A percentile compares a stretch with the other conserved stretches of the same genome.
Conservation (phyloP, 495 filamentous ascomycete species). For the Articulospora tetracladia region DNA sequence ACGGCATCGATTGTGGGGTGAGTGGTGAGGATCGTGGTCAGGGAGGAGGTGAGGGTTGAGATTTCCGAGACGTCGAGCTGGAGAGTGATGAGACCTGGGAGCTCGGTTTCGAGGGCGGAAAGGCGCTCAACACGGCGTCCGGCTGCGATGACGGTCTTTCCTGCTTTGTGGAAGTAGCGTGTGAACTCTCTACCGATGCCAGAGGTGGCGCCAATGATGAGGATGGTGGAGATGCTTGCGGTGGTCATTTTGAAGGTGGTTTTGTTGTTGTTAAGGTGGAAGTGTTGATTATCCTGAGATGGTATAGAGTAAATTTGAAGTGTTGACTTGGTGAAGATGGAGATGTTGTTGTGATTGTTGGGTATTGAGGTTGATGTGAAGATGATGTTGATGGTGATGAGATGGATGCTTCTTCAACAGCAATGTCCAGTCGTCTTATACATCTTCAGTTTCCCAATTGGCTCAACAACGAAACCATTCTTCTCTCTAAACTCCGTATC, state of each 20-base stretch:
- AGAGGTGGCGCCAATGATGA: slow-evolving; percentile 42
- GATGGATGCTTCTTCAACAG: background rate
- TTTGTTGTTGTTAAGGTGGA: background rate
- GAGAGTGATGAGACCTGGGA: slow-evolving; percentile 30
- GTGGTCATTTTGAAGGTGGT: slow-evolving; percentile 15
- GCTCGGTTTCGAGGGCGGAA: slow-evolving; percentile 23
- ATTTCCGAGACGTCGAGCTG: slow-evolving; percentile 30
- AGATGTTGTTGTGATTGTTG: background rate
- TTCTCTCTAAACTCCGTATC: too few relatives aligned
- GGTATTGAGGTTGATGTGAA: background rate
- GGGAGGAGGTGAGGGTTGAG: slow-evolving; percentile 19
- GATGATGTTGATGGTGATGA: background rate
- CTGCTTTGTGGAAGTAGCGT: slow-evolving; percentile 34
- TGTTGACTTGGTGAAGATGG: background rate
- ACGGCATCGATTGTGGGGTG: slow-evolving; percentile 35
- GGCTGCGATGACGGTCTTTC: slow-evolving; percentile 41
- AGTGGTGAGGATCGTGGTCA: slow-evolving; percentile 23
- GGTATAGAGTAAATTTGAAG: background rate
- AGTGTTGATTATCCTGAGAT: background rate
- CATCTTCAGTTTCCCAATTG: background rate
- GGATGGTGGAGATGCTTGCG: slow-evolving; percentile 23
- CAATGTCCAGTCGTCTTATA: background rate
- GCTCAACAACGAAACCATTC: background rate
- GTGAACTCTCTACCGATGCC: slow-evolving; percentile 44
- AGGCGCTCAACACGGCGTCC: slow-evolving; percentile 35